A percentile compares a stretch with the other conserved stretches of the same genome.
phyloP scores from a whole-genome alignment of 192 early-diverging fungal genomes.

The Rhizoclosmatium sp. region DNA sequence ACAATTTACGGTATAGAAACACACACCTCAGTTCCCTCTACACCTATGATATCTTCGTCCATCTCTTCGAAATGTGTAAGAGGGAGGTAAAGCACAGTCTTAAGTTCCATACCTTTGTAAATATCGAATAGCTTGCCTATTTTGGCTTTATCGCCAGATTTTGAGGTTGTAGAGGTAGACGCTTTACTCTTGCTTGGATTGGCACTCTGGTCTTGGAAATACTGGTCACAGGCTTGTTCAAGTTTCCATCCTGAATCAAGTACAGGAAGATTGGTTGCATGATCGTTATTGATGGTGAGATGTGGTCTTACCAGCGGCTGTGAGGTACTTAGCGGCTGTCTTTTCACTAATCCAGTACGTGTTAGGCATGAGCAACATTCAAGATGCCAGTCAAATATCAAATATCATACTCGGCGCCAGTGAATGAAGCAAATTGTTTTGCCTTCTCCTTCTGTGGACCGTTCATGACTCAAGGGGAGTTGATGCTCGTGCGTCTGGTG shows the following conservation, averaged over 20 bases:
- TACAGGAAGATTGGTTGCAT: not conserved
- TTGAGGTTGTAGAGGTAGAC: not conserved
- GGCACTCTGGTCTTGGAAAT: constrained; percentile 51
- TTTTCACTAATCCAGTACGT: not conserved
- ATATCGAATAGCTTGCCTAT: constrained; percentile 71
- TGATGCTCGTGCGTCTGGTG: not conserved
- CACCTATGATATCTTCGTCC: constrained; percentile 69
- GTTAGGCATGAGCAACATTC: not conserved
- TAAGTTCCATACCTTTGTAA: constrained; percentile 72
- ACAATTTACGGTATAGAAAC: not conserved
- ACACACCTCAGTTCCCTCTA: constrained; percentile 71
- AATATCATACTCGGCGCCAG: constrained; percentile 20
- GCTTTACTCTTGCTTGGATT: not conserved
- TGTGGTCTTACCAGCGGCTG: not conserved
- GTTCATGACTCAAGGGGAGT: not conserved
- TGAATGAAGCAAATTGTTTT: constrained; percentile 24
- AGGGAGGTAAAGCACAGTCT: not conserved
- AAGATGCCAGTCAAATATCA: too few species aligned
- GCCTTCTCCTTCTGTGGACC: not conserved
- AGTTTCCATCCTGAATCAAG: constrained; percentile 67
- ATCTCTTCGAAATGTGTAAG: constrained; percentile 1
- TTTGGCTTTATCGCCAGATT: constrained; percentile 26
- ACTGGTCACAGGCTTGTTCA: constrained; percentile 69
- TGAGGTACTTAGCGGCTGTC: constrained; percentile 1
- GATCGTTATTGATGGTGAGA: too few species aligned